phyloP scores from a whole-genome alignment of 2,329 filamentous ascomycete species.

The Botrytis porri region DNA sequence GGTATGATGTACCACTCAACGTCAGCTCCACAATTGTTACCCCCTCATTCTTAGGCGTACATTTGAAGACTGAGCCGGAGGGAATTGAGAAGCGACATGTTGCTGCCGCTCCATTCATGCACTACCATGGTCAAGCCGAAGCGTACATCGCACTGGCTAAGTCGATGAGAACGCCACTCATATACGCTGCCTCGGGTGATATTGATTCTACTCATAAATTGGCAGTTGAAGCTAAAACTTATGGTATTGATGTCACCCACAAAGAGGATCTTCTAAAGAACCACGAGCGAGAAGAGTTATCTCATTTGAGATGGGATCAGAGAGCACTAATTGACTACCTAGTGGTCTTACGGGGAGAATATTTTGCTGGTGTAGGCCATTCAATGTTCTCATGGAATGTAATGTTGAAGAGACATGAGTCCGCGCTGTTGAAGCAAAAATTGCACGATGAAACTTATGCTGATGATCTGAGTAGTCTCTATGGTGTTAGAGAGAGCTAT shows the following conservation, averaged over 20 bases:
- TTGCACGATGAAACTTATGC: conserved; percentile 10
- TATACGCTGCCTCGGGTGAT: conserved; percentile 47
- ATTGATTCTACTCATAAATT: conserved; percentile 41
- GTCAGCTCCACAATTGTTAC: conserved; percentile 19
- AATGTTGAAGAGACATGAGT: conserved; percentile 37
- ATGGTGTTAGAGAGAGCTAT: conserved; percentile 18
- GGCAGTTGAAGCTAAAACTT: conserved; percentile 38
- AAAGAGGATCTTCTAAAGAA: conserved; percentile 46
- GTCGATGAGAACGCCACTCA: conserved; percentile 34
- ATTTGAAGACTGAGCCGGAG: conserved; percentile 38
- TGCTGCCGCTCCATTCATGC: conserved; percentile 26
- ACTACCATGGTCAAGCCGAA: conserved; percentile 40
- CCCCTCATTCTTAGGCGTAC: conserved; percentile 23
- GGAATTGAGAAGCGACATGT: conserved; percentile 37
- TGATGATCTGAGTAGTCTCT: conserved; percentile 19
- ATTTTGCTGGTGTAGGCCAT: conserved; percentile 45
- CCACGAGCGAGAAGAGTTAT: conserved; percentile 35
- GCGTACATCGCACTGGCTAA: conserved; percentile 41
- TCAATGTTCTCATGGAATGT: conserved; percentile 49
- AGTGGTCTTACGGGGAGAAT: conserved; percentile 44
- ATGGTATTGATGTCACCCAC: conserved; percentile 42
- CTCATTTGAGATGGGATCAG: conserved; percentile 47
- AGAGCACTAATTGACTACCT: conserved; percentile 50
- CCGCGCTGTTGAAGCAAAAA: conserved; percentile 16
- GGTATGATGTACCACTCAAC: conserved; percentile 21